A percentile compares a stretch with the other conserved stretches of the same genome.
Conservation (phyloP, 1,284 basidiomycete species). For the Malassezia sp. region DNA sequence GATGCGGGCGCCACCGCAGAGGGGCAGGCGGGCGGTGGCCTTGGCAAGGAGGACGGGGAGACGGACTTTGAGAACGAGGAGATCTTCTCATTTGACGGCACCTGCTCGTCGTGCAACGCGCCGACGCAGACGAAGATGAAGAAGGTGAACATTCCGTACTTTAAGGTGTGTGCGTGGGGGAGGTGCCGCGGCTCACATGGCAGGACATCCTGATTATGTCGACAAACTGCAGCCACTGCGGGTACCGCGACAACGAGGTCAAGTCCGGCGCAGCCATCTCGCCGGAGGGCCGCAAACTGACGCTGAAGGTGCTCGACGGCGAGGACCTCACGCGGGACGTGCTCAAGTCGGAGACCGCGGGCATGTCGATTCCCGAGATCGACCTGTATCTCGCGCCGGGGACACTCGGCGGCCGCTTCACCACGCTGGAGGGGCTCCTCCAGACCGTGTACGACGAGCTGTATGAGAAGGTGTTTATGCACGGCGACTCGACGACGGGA, state of each 20-base stretch:
- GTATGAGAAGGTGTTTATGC: slow-evolving; percentile 71
- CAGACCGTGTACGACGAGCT: slow-evolving; percentile 93
- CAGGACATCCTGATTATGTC: slow-evolving; percentile 98
- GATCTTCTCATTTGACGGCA: slow-evolving; percentile 74
- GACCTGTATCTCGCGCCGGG: slow-evolving; percentile 82
- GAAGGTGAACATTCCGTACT: slow-evolving; percentile 92
- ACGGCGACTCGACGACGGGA: slow-evolving; percentile 55
- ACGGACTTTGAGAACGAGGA: slow-evolving; percentile 59
- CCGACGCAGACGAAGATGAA: slow-evolving; percentile 83
- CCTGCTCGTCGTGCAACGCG: slow-evolving; percentile 78
- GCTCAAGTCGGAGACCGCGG: slow-evolving; percentile 60
- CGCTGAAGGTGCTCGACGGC: slow-evolving; percentile 75
- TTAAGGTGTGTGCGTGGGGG: no score
- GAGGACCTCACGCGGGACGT: slow-evolving; percentile 92
- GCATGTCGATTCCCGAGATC: slow-evolving; percentile 84
- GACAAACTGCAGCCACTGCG: slow-evolving; percentile 85
- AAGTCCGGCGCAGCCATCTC: slow-evolving; percentile 86
- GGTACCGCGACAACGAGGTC: slow-evolving; percentile 94
- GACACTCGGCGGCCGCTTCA: slow-evolving; percentile 95
- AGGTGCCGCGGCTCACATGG: no score
- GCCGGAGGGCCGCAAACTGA: slow-evolving; percentile 71
- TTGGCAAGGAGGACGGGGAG: slow-evolving; percentile 39
- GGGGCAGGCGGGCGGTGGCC: slow-evolving; percentile 36
- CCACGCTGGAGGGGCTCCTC: slow-evolving; percentile 87
- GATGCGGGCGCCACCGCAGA: slow-evolving; percentile 35